Evolutionary conservation across 345 rosid genomes (phyloP), one percentile per base, ranked within the genome.

Genomic region (Geranium rotundifolium): DNA sequence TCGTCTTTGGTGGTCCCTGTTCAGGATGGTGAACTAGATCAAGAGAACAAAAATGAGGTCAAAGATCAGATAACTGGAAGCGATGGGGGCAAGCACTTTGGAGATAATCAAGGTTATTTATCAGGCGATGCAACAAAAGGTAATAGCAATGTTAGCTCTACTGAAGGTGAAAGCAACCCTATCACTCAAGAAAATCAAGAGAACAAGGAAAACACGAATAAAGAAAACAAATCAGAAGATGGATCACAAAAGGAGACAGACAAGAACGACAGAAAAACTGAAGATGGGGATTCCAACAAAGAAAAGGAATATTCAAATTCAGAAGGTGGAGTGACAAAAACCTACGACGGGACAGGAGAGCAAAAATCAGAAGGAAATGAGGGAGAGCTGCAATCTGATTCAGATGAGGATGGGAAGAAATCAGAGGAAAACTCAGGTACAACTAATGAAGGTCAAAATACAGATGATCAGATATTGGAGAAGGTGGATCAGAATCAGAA

Each of bases 1-100:
- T 90, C 96, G 0, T 89, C 97, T 0, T 82, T 90, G 8, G 73
- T 77, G 17, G 86, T 77, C 62, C 91, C 99, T 0, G 82, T 74
- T 56, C 83, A 79, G 71, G 82, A 65, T 65, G 81, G 76, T 18
- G 91, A 87, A 37, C 85, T 67, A 65, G 72, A 80, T 58, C 72
- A 79, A 68, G 89, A 87, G 63, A 80, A 69, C 64, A 92, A 77
- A 60, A 80, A 65, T 67, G 90, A 80, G 71, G 68, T 80, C 39
- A 81, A 75, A 75, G 81, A 81, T 46, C 80, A 76, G 64, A 74
- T 69, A 58, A 52, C 63, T 3, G 82, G 78, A n/a, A 80, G 70
- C 31, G 75, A 14, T 19, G 81, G 60, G 39, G 58, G 64, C 8
- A 59, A n/a, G 63, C 83, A 85, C 66, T 74, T 69, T 72, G 90